phyloP scores from a whole-genome alignment of 108 stramenopile species.

The Cylindrotheca fusiformis region DNA sequence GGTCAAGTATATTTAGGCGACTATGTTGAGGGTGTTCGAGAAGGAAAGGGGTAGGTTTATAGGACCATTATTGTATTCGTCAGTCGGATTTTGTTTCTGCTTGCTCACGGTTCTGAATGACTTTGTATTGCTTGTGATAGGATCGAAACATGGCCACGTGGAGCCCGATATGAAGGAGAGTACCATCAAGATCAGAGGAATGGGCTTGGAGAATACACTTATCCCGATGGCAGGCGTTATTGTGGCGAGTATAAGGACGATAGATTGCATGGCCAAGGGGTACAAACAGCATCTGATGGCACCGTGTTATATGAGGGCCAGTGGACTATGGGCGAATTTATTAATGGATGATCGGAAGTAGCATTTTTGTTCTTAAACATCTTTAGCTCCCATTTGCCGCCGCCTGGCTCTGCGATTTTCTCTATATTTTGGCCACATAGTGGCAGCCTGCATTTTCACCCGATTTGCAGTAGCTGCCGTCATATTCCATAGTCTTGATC shows the following conservation, averaged over 20 bases:
- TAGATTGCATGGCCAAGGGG: slow-evolving; percentile 34
- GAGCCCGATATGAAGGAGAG: slow-evolving; percentile 39
- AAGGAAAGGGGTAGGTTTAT: slow-evolving; percentile 35
- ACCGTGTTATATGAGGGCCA: slow-evolving; percentile 31
- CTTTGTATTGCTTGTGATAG: slow-evolving; percentile 2
- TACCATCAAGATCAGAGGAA: slow-evolving; percentile 37
- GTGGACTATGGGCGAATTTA: slow-evolving; percentile 46
- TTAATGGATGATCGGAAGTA: slow-evolving; percentile 8
- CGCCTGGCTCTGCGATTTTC: slow-evolving; percentile 23
- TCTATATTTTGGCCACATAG: slow-evolving; percentile 16
- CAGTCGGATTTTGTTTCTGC: no score
- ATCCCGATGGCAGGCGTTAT: slow-evolving; percentile 46
- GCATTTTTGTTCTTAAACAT: slow-evolving; percentile 11
- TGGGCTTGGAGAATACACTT: slow-evolving; percentile 31
- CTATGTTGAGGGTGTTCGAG: slow-evolving; percentile 29
- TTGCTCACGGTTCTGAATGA: no score
- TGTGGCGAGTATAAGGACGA: slow-evolving; percentile 42
- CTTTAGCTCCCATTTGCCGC: slow-evolving; percentile 27
- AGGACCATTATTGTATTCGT: background rate
- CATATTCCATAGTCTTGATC: slow-evolving; percentile 4
- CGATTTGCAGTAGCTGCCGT: slow-evolving; percentile 11
- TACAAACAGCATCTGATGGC: slow-evolving; percentile 25
- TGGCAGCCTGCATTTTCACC: slow-evolving; percentile 12
- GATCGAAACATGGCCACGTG: slow-evolving; percentile 38
- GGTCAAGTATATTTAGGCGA: slow-evolving; percentile 44